These are phyloP conservation scores for Fraxinus nigra DNA, from an alignment of 305 asterid genomes.

Conservation along the genomic window DNA sequence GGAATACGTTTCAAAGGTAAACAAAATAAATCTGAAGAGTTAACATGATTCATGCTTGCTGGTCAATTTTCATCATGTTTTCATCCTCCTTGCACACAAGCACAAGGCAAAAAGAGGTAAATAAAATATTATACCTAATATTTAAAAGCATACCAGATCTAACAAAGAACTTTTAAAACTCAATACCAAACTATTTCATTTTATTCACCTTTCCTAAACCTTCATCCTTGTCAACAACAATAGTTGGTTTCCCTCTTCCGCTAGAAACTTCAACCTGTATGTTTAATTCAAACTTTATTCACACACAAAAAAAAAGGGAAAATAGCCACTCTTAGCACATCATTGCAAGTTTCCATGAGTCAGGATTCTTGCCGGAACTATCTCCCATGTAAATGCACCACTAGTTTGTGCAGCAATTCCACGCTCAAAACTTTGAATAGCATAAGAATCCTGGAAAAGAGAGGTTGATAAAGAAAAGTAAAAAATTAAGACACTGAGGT, in stretches of 20 bases:
- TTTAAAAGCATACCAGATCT: not conserved
- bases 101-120: slow-evolving; percentile 2
- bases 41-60: not conserved
- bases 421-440: slow-evolving; percentile 87
- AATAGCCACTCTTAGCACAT: not conserved
- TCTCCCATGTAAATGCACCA: slow-evolving; percentile 93
- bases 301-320: not conserved
- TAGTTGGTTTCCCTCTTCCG: slow-evolving; percentile 66
- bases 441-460: slow-evolving; percentile 66
- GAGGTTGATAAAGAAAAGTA: slow-evolving; percentile 3
- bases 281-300: not conserved
- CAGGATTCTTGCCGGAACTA: slow-evolving; percentile 62
- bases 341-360: not conserved
- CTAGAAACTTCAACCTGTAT: slow-evolving; percentile 76
- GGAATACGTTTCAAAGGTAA: not conserved
- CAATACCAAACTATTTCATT: not conserved
- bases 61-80: not conserved
- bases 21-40: not conserved
- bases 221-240: slow-evolving; percentile 69
- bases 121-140: not conserved
- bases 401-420: slow-evolving; percentile 69
- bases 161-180: not conserved
- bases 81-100: not conserved
- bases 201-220: slow-evolving; percentile 63
- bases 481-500: not conserved